Conservation (phyloP, 2,329 filamentous ascomycete species). For the Sarocladium oryzae region DNA sequence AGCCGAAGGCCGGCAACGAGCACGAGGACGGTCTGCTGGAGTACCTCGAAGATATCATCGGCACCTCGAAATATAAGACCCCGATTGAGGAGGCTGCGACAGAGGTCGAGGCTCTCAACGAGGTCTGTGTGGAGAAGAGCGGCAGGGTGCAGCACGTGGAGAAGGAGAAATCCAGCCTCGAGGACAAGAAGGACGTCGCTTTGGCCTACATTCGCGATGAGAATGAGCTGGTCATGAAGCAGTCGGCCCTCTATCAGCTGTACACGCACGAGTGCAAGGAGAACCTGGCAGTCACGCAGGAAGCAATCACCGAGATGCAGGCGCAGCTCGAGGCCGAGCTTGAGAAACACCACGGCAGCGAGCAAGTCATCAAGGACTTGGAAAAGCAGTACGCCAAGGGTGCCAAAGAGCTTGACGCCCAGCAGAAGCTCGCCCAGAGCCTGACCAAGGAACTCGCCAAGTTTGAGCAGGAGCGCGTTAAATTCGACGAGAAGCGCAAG, state of each 20-base stretch:
- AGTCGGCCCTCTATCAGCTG: slow-evolving; percentile 87
- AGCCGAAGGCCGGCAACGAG: slow-evolving; percentile 88
- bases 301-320: slow-evolving; percentile 88
- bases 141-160: slow-evolving; percentile 94
- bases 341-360: slow-evolving; percentile 83
- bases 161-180: slow-evolving; percentile 87
- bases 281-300: slow-evolving; percentile 81
- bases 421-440: slow-evolving; percentile 75
- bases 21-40: slow-evolving; percentile 95
- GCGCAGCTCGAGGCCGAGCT: slow-evolving; percentile 79
- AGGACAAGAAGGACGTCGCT: slow-evolving; percentile 95
- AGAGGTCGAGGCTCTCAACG: slow-evolving; percentile 88
- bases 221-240: slow-evolving; percentile 84
- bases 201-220: slow-evolving; percentile 84
- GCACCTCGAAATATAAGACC: slow-evolving; percentile 95
- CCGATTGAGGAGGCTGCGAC: slow-evolving; percentile 91
- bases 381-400: slow-evolving; percentile 78
- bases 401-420: slow-evolving; percentile 73
- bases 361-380: slow-evolving; percentile 83
- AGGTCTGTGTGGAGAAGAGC: slow-evolving; percentile 92
- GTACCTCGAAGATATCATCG: slow-evolving; percentile 97
- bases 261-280: slow-evolving; percentile 84
- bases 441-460: slow-evolving; percentile 83
- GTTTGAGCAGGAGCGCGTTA: slow-evolving; percentile 93
- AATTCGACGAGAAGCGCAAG: slow-evolving; percentile 96